Base-by-base conservation (phyloP, 2,329 filamentous ascomycete species). In the Blumeria graminis region DNA sequence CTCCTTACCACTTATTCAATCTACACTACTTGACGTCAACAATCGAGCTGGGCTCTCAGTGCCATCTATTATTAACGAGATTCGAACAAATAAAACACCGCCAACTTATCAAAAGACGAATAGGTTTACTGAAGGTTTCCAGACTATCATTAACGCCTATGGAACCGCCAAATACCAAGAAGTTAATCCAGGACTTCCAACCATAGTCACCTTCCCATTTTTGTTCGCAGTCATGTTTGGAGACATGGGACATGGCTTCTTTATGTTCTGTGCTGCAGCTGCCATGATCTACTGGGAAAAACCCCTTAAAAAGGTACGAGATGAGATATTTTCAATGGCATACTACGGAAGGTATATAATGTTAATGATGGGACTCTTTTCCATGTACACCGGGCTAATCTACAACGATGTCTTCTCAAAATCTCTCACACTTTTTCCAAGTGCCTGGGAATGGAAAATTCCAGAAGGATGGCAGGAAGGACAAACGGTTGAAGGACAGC, bases 161-260 rank as follows among this genome's bases (percentile, higher is more conserved):
- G 93, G 92, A 66, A 95, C 92, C 45, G 86, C 92, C 59, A 96
- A 94, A 62, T 98, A 98, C 71, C 85, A 85, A 63, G 92, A 98
- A 71, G 85, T 95, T 69, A 98, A 98, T 71, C 92, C 92, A 57
- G 90, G 88, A 60, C 76, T 98, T 22, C 90, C 90, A 39, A 92
- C 94, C 55, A 88, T 96, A 62, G 82, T 98, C 61, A 98, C 92
- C 6, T 98, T 98, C 71, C 92, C 93, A n/a, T 98, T 98, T 75
- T 75, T 98, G 60, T 98, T 98, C 68, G 92, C 92, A 54, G 92
- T 98, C 78, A 98, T 98, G 92, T 98, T 98, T 67, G 93, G 92
- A 74, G 92, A 98, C 70, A 82, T 94, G 58, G 93, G 92, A 55
- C 92, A 98, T 66, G 92, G 90, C 62, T 69, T 82, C 61, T 84